phyloP scores from a whole-genome alignment of 2,329 filamentous ascomycete genomes.

The Chaetomium globosum region DNA sequence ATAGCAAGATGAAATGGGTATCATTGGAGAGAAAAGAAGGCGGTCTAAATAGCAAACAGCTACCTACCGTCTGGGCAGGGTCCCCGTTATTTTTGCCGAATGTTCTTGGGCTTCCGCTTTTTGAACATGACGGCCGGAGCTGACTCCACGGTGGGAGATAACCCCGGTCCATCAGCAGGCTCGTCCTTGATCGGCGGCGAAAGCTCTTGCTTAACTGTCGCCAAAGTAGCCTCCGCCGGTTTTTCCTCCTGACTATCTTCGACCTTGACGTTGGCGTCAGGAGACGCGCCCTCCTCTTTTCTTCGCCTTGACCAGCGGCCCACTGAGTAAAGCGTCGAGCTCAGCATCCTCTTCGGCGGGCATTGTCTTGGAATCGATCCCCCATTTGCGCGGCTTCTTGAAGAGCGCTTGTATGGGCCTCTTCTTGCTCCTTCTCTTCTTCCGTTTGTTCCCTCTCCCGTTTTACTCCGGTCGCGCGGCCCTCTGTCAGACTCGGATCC shows the following conservation, averaged over 20 bases:
- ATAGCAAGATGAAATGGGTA: constrained; percentile 5
- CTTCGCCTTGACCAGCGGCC: constrained; percentile 40
- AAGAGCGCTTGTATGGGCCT: constrained; percentile 60
- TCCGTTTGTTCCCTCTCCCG: constrained; percentile 61
- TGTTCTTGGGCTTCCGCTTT: constrained; percentile 72
- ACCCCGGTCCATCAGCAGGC: constrained; percentile 28
- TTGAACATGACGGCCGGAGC: constrained; percentile 68
- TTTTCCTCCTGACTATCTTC: constrained; percentile 40
- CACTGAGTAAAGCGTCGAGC: constrained; percentile 62
- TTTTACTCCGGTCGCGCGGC: constrained; percentile 48
- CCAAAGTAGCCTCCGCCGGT: constrained; percentile 18
- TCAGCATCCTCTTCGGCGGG: constrained; percentile 55
- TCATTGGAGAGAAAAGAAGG: not conserved
- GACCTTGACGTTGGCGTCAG: constrained; percentile 48
- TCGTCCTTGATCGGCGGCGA: constrained; percentile 49
- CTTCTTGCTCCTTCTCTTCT: constrained; percentile 63
- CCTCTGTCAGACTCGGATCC: constrained; percentile 40
- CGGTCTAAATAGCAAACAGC: not conserved
- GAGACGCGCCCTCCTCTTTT: constrained; percentile 39
- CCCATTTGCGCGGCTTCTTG: constrained; percentile 61
- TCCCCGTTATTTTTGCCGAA: constrained; percentile 57
- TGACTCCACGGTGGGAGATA: constrained; percentile 3
- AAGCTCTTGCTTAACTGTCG: constrained; percentile 5
- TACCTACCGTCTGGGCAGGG: not conserved
- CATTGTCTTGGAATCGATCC: constrained; percentile 55